Conservation (phyloP, 2,329 filamentous ascomycete species). For the Exophiala phaeomuriformis region DNA sequence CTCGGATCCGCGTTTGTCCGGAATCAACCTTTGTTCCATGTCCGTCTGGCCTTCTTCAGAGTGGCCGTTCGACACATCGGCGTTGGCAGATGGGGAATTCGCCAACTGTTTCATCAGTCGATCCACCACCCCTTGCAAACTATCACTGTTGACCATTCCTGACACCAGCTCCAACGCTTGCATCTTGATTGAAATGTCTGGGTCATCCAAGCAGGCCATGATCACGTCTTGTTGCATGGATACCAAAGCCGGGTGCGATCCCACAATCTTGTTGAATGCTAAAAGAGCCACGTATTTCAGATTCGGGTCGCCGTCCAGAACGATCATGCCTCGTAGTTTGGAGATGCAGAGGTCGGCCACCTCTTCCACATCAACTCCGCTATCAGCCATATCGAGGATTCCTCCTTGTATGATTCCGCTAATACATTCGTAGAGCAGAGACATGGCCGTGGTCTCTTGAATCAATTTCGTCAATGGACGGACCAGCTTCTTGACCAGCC, state of each 20-base stretch:
- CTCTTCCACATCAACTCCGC: conserved; percentile 75
- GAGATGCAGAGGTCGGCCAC: conserved; percentile 86
- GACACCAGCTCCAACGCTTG: conserved; percentile 86
- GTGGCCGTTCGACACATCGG: conserved; percentile 34
- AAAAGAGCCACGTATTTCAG: conserved; percentile 94
- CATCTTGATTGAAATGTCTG: conserved; percentile 90
- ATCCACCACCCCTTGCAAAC: conserved; percentile 74
- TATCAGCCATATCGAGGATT: conserved; percentile 75
- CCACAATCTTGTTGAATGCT: conserved; percentile 90
- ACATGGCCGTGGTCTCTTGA: conserved; percentile 92
- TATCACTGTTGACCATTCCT: conserved; percentile 87
- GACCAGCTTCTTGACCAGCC: conserved; percentile 81
- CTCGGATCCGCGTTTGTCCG: conserved; percentile 44
- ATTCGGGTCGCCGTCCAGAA: conserved; percentile 88
- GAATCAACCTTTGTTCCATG: conserved; percentile 49
- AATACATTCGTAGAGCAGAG: conserved; percentile 95
- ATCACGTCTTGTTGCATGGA: conserved; percentile 93
- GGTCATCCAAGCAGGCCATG: conserved; percentile 88
- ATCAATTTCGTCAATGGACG: conserved; percentile 90
- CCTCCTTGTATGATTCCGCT: conserved; percentile 97
- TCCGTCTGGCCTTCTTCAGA: conserved; percentile 41
- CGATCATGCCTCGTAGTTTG: conserved; percentile 89
- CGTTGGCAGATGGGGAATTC: conserved; percentile 52
- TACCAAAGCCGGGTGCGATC: conserved; percentile 80
- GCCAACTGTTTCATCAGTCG: conserved; percentile 77